Evolutionary conservation across 1,284 basidiomycete genomes (phyloP).

Genomic region (Baeospora myosura): DNA sequence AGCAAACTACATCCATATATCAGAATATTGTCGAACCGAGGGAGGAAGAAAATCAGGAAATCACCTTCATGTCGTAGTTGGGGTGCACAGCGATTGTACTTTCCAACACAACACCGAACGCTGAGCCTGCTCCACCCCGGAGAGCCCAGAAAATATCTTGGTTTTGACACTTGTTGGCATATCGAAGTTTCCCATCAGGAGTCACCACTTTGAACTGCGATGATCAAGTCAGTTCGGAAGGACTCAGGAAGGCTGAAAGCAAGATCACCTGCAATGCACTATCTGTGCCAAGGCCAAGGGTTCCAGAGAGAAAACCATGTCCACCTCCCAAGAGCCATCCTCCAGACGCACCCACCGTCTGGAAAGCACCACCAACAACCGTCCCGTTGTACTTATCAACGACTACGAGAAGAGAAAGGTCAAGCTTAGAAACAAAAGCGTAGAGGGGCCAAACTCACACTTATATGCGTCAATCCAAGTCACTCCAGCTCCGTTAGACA

Average conservation of each 20-base stretch:
- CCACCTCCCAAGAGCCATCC: conserved; percentile 38
- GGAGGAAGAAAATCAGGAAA: not conserved
- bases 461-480: conserved; percentile 33
- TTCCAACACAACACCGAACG: conserved; percentile 21
- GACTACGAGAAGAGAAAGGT: conserved; percentile 15
- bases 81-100: conserved; percentile 17
- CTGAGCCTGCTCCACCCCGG: conserved; percentile 29
- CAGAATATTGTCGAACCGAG: conserved; percentile 12
- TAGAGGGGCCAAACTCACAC: conserved; percentile 14
- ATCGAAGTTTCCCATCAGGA: conserved; percentile 29
- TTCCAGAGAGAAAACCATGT: conserved; percentile 32
- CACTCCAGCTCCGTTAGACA: conserved; percentile 29
- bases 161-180: conserved; percentile 33
- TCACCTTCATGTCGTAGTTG: not conserved
- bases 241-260: not conserved
- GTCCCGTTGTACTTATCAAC: conserved; percentile 32
- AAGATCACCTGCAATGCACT: conserved; percentile 33
- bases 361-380: conserved; percentile 25
- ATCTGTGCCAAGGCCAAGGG: conserved; percentile 31
- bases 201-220: conserved; percentile 36
- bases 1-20: conserved; percentile 16
- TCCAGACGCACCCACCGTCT: conserved; percentile 23
- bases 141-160: conserved; percentile 37
- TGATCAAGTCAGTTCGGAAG: not conserved
- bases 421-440: not conserved